Evolutionary conservation across 2,329 filamentous ascomycete genomes (phyloP), one percentile per base, ranked within the genome.

Genomic region (Trichophyton simii): DNA sequence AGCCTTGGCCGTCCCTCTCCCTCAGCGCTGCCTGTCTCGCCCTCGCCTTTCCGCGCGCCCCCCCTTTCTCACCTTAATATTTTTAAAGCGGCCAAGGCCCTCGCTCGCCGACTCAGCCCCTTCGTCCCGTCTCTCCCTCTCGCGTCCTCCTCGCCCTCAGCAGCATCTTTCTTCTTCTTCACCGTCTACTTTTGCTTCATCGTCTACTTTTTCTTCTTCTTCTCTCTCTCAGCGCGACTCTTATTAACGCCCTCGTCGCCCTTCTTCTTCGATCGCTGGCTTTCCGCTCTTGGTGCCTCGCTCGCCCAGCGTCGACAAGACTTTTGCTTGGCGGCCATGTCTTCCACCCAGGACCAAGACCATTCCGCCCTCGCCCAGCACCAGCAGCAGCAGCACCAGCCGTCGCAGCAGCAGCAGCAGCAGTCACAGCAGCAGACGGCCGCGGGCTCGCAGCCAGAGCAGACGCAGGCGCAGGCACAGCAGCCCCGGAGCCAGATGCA

Each of bases 331-430:
- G 60, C 46, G 46, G 61, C 50, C 60, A 68, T 76, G 72, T 72
- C 73, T 70, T 75, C 75, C 72, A 68, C 72, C 65, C 73, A 76
- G 63, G 69, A 70, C 64, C 71, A 72, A 71, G 66, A 69, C 68
- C 65, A 66, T 64, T 67, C 68, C 63, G 64, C 65, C 58, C 54
- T 65, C 20, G 15, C 57, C 25, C 31, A 65, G 6, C 62, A 62
- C 31, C 62, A 63, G 48, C 62, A 62, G 18, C 62, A 61, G 46
- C 62, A 63, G 34, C 58, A 55, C n/a, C 25, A 18, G 7, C 61
- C 60, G 28, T 34, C 52, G 28, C 28, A 50, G 20, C 48, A 44
- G 63, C 69, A 20, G 38, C 57, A n/a, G 15, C 62, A 62, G 48
- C 44, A 42, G 22, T n/a, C 62, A 42, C 50, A 25, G 9, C 31